Base-by-base conservation (phyloP, 2,329 filamentous ascomycete species). In the Alternaria triticimaculans region DNA sequence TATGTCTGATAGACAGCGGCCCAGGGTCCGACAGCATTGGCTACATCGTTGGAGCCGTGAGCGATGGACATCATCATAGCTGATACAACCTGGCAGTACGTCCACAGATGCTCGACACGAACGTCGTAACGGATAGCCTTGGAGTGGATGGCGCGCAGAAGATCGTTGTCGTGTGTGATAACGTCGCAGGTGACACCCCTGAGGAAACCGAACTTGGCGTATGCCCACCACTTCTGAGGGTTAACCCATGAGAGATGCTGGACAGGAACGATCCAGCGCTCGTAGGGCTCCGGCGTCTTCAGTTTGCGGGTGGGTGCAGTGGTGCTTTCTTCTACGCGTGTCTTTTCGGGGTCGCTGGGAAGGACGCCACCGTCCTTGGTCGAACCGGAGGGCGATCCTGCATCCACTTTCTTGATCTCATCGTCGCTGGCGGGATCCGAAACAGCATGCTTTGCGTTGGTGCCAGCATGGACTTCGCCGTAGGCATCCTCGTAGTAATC, bases 11-110 rank as follows among this genome's bases (percentile, higher is more conserved):
- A 91, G 71, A 90, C 87, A 56, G 87, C 86, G 2, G 89, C 87
- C 72, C 87, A 89, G 1, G 88, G 89, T 9, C 70, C 72, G 9
- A 74, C 71, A 4, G 68, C 87, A 73, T 87, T 90, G 70, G 86
- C 82, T 20, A 91, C 86, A 64, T 91, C 89, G 76, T 91, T 91
- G 68, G 88, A 87, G 23, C 89, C 89, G 79, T 91, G 90, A 1
- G 89, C 89, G 71, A 92, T 92, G 2, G 89, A 91, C 30, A 90
- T 90, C 62, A 90, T 92, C 82, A 89, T 90, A 62, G 90, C 90
- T 30, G 89, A 76, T 41, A 81, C 63, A 26, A 79, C 74, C 58
- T 79, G 77, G 55, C 74, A 75, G 60, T 78, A 85, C 1, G 83
- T 83, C 79, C 80, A 84, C 54, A 83, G 74, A 72, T 85, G 82